phyloP scores from a whole-genome alignment of 1,284 basidiomycete genomes.

The Chiua sp. region DNA sequence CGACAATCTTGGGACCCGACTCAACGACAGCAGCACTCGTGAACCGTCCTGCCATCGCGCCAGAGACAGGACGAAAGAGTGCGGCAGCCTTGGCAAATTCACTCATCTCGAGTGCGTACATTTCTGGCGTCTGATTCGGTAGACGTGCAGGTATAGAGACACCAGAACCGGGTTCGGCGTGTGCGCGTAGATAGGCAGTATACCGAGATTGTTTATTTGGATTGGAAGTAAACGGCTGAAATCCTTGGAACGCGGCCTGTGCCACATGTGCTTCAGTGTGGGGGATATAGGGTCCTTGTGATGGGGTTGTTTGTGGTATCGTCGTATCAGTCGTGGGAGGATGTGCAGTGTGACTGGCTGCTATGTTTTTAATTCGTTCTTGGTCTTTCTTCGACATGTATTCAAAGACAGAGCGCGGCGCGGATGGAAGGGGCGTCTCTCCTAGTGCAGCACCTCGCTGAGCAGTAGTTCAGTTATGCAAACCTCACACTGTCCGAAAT shows the following conservation, averaged over 20 bases:
- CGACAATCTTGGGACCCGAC: constrained; percentile 65
- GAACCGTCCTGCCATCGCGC: constrained; percentile 93
- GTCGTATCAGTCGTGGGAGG: constrained; percentile 28
- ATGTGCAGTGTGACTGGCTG: constrained; percentile 39
- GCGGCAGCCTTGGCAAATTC: constrained; percentile 89
- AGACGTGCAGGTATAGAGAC: constrained; percentile 49
- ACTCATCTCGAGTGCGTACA: constrained; percentile 81
- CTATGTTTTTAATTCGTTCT: constrained; percentile 79
- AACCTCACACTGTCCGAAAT: not conserved
- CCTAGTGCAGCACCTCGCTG: constrained; percentile 87
- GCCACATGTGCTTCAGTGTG: constrained; percentile 79
- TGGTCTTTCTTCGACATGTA: constrained; percentile 92
- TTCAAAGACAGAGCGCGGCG: constrained; percentile 87
- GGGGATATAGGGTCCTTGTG: constrained; percentile 57
- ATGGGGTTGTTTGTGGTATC: constrained; percentile 26
- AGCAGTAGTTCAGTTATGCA: constrained; percentile 1
- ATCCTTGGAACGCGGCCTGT: constrained; percentile 86
- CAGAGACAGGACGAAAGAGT: constrained; percentile 92
- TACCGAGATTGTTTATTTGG: constrained; percentile 87
- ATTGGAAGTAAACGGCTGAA: constrained; percentile 87
- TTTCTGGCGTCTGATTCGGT: constrained; percentile 64
- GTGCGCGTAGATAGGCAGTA: constrained; percentile 79
- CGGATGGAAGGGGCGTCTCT: constrained; percentile 73
- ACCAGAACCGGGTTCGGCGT: constrained; percentile 53
- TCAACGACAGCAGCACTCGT: constrained; percentile 76